These are phyloP conservation scores for Diaporthe citrichinensis DNA, from an alignment of 2,329 filamentous ascomycete genomes.

Conservation along the genomic window DNA sequence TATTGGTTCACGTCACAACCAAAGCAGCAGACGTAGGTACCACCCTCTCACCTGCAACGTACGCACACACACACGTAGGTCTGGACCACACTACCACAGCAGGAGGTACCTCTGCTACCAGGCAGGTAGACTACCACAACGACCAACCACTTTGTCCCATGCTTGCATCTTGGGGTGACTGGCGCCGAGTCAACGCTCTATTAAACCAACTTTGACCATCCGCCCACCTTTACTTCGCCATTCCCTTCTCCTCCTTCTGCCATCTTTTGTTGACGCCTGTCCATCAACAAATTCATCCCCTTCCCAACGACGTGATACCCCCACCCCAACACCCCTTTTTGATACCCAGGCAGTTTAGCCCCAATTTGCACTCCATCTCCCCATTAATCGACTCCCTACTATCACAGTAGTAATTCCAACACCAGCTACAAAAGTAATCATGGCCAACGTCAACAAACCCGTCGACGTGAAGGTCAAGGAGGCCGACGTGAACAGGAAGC, in stretches of 20 bases:
- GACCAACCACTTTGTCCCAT: constrained; percentile 15
- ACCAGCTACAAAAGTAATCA: constrained; percentile 32
- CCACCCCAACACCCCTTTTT: constrained; percentile 4
- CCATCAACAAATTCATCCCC: constrained; percentile 19
- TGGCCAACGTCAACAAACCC: constrained; percentile 76
- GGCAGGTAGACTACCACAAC: not conserved
- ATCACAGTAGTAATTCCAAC: constrained; percentile 16
- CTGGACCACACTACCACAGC: constrained; percentile 7
- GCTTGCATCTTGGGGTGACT: constrained; percentile 26
- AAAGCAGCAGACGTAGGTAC: constrained; percentile 31
- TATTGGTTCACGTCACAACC: constrained; percentile 40
- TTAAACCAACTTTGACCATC: constrained; percentile 39
- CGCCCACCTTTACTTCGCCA: constrained; percentile 1
- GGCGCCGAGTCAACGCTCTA: constrained; percentile 31
- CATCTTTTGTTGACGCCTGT: constrained; percentile 25
- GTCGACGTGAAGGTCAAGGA: constrained; percentile 83
- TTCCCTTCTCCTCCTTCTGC: not conserved
- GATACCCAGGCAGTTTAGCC: constrained; percentile 33
- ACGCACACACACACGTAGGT: not conserved
- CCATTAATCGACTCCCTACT: constrained; percentile 21
- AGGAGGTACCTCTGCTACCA: constrained; percentile 1
- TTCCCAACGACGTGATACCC: constrained; percentile 37
- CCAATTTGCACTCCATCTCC: not conserved
- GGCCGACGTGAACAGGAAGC: constrained; percentile 90
- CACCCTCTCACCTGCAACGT: not conserved